Conservation (phyloP, 164 flowering plant genomes). For the Piper longum region DNA sequence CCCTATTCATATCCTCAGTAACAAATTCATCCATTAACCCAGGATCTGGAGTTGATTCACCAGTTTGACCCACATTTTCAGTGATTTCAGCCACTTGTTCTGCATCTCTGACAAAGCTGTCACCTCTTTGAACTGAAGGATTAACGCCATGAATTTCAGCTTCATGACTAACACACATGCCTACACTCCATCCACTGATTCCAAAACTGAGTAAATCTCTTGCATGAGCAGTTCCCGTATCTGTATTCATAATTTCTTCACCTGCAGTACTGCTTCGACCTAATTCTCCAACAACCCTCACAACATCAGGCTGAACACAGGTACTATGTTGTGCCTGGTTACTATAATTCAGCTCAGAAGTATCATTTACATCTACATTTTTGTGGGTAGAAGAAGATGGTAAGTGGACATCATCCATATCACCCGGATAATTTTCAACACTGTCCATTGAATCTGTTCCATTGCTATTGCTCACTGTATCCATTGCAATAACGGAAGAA, state of each 20-base stretch:
- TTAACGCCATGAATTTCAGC: slow-evolving; percentile 94
- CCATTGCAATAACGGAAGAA: slow-evolving; percentile 98
- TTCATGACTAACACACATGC: slow-evolving; percentile 98
- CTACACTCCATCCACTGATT: slow-evolving; percentile 92
- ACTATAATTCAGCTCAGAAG: slow-evolving; percentile 77
- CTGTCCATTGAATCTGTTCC: slow-evolving; percentile 90
- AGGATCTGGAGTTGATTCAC: slow-evolving; percentile 75
- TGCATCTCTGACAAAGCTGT: slow-evolving; percentile 76
- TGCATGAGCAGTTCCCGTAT: slow-evolving; percentile 52
- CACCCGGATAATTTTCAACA: slow-evolving; percentile 88
- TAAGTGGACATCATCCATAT: slow-evolving; percentile 61
- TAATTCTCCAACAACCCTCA: slow-evolving; percentile 45
- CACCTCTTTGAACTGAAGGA: slow-evolving; percentile 58
- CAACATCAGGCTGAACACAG: slow-evolving; percentile 56
- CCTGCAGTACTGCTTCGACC: slow-evolving; percentile 86
- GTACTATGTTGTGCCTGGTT: slow-evolving; percentile 91
- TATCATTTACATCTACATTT: slow-evolving; percentile 51
- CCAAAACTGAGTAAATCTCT: slow-evolving; percentile 83
- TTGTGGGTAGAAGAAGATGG: slow-evolving; percentile 48
- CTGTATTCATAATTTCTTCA: slow-evolving; percentile 75
- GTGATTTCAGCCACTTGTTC: slow-evolving; percentile 69
- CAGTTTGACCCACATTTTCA: slow-evolving; percentile 91
- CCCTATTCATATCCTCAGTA: slow-evolving; percentile 61
- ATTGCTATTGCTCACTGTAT: slow-evolving; percentile 53
- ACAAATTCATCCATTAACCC: slow-evolving; percentile 78